Base-by-base conservation (phyloP, 1,139 yeast species). In the Suhomyces panamericanus region DNA sequence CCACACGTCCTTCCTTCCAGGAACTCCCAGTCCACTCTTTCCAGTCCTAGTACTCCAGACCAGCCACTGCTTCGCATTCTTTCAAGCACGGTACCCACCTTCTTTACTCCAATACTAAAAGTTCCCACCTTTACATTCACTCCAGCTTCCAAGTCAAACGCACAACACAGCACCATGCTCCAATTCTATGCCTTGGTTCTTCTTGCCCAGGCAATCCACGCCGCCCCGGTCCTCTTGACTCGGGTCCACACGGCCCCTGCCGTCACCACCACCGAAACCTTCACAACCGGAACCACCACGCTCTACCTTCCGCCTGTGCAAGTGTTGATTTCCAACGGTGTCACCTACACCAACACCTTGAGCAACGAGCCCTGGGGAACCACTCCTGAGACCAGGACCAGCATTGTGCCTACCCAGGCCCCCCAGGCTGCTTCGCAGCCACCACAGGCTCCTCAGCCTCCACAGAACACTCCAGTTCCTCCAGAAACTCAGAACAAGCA, bases 231-330 rank as follows among this genome's bases (percentile, higher is more conserved):
- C 30, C 75, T 80, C 22, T 70, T 84, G 45, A 84, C 90, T 10
- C 73, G 86, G 57, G 66, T 70, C 37, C 85, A 80, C 56, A 82
- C 87, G 24, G 89, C 88, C n/a, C 73, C 67, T 1, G 66, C 80
- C 2, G 80, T 80, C 24, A 81, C 85, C 2, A 70, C 72, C 13
- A 77, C 82, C 1, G 67, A 75, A 45, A 75, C 80, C 17, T 70
- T 71, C 51, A 73, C 81, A 17, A 82, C 87, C 1, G 78, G 83
- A 8, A 81, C 86, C 6, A 75, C 82, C 35, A 76, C 86, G 9
- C 69, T 78, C 26, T 71, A 77, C 48, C 78, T 85, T 46, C 88
- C 90, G 41, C 81, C 88, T n/a, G 89, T 85, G 28, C 80, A 83
- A 58, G 69, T 82, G 35, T 70, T 83, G 39, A 74, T 85, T 44